A percentile compares a stretch with the other conserved stretches of the same genome.
Conservation (phyloP, 139 green algal species). For the Astrephomene gubernaculifera region DNA sequence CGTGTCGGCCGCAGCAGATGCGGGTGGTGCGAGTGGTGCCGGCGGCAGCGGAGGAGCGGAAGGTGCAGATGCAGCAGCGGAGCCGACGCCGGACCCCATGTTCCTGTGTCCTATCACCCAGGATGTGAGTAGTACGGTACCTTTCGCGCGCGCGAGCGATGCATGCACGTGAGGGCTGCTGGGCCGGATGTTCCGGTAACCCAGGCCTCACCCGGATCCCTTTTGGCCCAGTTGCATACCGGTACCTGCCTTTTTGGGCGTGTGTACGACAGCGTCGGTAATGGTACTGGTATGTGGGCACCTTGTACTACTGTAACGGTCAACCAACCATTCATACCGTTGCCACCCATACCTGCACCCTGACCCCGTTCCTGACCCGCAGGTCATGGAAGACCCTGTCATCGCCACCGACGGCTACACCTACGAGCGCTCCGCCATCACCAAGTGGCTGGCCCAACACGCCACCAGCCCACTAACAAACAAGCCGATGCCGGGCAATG, state of each 20-base stretch:
- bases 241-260: slow-evolving; percentile 32
- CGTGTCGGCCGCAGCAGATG: too few species aligned
- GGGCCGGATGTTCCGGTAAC: too few species aligned
- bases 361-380: slow-evolving; percentile 40
- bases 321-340: too few species aligned
- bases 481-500: neutral
- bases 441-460: slow-evolving; percentile 27
- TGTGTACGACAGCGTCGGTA: too few species aligned
- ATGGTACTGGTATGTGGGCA: too few species aligned
- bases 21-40: too few species aligned
- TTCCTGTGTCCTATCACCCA: slow-evolving; percentile 66
- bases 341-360: too few species aligned
- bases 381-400: slow-evolving; percentile 51
- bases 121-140: slow-evolving; percentile 43
- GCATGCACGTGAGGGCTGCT: too few species aligned
- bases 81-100: slow-evolving; percentile 34
- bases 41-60: too few species aligned
- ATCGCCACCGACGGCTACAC: slow-evolving; percentile 50
- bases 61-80: too few species aligned
- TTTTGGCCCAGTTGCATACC: neutral
- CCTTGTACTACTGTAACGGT: too few species aligned
- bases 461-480: slow-evolving; percentile 51
- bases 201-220: too few species aligned
- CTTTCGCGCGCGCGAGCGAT: neutral
- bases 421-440: slow-evolving; percentile 42